Evolutionary conservation across 2,329 filamentous ascomycete genomes (phyloP).

Genomic region (Neonectria hederae): DNA sequence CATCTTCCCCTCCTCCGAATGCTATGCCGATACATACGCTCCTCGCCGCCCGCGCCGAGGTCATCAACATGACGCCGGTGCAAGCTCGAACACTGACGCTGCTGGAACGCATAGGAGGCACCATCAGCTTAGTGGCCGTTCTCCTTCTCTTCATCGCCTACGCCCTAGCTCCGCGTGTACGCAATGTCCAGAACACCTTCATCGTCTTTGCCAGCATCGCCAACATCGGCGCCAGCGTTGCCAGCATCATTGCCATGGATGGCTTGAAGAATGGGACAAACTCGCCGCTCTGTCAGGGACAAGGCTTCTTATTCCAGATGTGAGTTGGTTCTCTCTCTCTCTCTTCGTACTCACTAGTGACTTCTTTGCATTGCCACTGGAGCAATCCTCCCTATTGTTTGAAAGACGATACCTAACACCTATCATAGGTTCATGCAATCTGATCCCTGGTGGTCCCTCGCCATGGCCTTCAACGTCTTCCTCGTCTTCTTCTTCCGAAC

Average conservation of each 20-base stretch:
- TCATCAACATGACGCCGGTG: slow-evolving; percentile 41
- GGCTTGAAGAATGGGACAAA: slow-evolving; percentile 65
- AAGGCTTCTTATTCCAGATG: slow-evolving; percentile 73
- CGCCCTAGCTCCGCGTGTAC: slow-evolving; percentile 59
- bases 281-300: slow-evolving; percentile 68
- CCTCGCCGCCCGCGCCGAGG: slow-evolving; percentile 36
- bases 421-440: slow-evolving; percentile 76
- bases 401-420: background rate
- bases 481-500: slow-evolving; percentile 71
- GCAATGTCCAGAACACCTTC: slow-evolving; percentile 69
- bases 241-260: slow-evolving; percentile 75
- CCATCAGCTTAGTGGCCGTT: slow-evolving; percentile 62
- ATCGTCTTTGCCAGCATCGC: slow-evolving; percentile 69
- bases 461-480: slow-evolving; percentile 85
- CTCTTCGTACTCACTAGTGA: slow-evolving; percentile 61
- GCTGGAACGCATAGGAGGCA: slow-evolving; percentile 64
- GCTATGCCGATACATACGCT: slow-evolving; percentile 26
- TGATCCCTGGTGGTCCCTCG: slow-evolving; percentile 80
- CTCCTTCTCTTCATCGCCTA: slow-evolving; percentile 63
- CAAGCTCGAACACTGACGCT: slow-evolving; percentile 56
- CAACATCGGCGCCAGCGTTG: slow-evolving; percentile 68
- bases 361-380: slow-evolving; percentile 27
- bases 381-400: background rate
- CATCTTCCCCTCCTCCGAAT: slow-evolving; percentile 1
- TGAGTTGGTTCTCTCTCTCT: slow-evolving; percentile 55